Conservation (phyloP, 1,284 basidiomycete genomes). For the Boletellus deceptivus region DNA sequence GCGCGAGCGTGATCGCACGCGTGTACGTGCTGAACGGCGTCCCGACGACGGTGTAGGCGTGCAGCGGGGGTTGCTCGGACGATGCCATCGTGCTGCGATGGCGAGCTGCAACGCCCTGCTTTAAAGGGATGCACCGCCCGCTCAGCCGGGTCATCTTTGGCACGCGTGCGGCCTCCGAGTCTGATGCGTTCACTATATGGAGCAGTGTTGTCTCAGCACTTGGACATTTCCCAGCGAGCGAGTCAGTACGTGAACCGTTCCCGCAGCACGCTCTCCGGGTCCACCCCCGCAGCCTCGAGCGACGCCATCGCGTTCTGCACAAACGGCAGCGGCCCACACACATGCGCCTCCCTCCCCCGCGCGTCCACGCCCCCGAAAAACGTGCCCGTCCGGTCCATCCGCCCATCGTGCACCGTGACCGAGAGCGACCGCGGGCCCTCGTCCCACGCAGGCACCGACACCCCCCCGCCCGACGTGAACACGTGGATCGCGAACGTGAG, state of each 20-base stretch:
- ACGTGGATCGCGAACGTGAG: not conserved
- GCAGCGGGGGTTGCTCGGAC: no score
- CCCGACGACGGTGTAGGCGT: slow-evolving; percentile 24
- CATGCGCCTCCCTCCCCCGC: not conserved
- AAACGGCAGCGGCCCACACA: not conserved
- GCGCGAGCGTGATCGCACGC: slow-evolving; percentile 31
- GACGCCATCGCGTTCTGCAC: not conserved
- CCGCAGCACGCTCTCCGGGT: not conserved
- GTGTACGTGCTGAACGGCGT: slow-evolving; percentile 37
- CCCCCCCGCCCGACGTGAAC: not conserved
- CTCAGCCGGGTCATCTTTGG: no score
- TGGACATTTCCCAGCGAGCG: no score
- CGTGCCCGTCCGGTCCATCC: not conserved
- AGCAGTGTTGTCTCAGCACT: no score
- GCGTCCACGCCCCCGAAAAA: not conserved
- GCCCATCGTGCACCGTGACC: not conserved
- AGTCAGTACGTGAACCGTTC: not conserved
- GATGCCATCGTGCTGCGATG: no score
- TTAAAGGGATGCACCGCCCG: no score
- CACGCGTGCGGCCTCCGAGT: no score
- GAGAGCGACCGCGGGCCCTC: not conserved
- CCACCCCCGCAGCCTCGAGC: not conserved
- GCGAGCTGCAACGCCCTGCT: no score
- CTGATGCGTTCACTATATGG: no score
- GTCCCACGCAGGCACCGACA: not conserved